phyloP scores from a whole-genome alignment of 345 rosid species.

The Isatis tinctoria region DNA sequence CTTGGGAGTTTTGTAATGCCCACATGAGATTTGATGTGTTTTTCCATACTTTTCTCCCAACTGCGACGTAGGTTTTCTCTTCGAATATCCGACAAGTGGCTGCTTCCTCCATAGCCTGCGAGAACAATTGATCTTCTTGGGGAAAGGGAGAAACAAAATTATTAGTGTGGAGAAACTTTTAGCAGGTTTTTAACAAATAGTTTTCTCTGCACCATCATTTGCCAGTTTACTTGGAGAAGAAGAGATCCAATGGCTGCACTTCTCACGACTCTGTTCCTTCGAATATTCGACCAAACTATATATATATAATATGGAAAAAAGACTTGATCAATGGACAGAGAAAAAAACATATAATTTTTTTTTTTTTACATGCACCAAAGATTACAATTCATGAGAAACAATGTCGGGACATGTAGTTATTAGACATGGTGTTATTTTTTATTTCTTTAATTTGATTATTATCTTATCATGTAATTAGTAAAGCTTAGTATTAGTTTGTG shows the following conservation, averaged over 20 bases:
- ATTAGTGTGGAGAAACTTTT: background rate
- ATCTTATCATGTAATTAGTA: too few relatives aligned
- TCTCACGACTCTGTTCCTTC: constrained; percentile 15
- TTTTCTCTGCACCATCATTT: background rate
- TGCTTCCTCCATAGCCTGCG: constrained; percentile 26
- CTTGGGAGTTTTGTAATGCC: constrained; percentile 56
- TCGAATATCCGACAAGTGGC: constrained; percentile 36
- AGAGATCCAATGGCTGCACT: constrained; percentile 5
- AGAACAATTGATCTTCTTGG: background rate
- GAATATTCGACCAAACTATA: constrained; percentile 26
- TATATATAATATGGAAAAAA: background rate
- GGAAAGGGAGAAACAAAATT: background rate
- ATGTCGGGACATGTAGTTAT: background rate
- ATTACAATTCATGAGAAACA: background rate
- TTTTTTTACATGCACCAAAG: background rate
- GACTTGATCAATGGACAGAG: constrained; percentile 4
- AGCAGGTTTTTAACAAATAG: background rate
- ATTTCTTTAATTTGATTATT: background rate
- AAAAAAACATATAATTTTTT: too few relatives aligned
- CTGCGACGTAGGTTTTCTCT: constrained; percentile 64
- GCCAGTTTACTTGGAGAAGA: constrained; percentile 1
- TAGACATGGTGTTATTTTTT: background rate
- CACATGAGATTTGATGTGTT: constrained; percentile 44
- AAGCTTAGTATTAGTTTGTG: too few relatives aligned
- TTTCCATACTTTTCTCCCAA: constrained; percentile 43